Evolutionary conservation across 331 rosid genomes (phyloP), one percentile per base, ranked within the genome.

Genomic region (Rhamnella rubrinervis): DNA sequence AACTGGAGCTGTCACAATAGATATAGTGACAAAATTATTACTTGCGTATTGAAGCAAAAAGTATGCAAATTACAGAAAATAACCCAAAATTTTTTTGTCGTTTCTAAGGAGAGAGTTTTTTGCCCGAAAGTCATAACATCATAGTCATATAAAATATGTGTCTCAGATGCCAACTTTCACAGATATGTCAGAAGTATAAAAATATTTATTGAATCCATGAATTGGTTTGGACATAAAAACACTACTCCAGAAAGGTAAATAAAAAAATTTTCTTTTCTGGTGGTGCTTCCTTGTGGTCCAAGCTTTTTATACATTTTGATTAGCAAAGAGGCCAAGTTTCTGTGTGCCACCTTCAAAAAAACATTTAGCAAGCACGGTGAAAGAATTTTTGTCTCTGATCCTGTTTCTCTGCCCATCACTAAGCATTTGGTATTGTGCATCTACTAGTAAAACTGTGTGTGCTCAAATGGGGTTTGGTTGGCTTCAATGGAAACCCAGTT

Each of bases 11-110:
- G 14, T 53, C 23, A 3, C 6, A 14, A 53, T 18, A 53, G 39
- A 31, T 10, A 37, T 10, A 20, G 61, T 5, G 25, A 19, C 52
- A 31, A 66, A 50, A 31, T 9, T 26, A 55, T 56, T 55, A 38
- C 23, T 68, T 68, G 65, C 73, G 73, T 68, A 68, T 68, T 56
- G 38, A 23, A 68, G 4, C 58, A 21, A 58, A 67, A 67, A 40
- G 64, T 7, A 41, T 35, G 25, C 56, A 37, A 35, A 60, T 23
- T 5, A n/a, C 20, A 25, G 26, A 19, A 13, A 63, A 31, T 7
- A 14, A 15, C 12, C 35, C 9, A 40, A 13, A 7, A 31, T 31
- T 31, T 26, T 8, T 44, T 11, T 21, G 67, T 63, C 55, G 25
- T 62, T 63, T 23, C 7, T 15, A 21, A n/a, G 9, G 19, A 63